phyloP scores from a whole-genome alignment of 2,329 filamentous ascomycete species.

The Sporothrix curviconia region DNA sequence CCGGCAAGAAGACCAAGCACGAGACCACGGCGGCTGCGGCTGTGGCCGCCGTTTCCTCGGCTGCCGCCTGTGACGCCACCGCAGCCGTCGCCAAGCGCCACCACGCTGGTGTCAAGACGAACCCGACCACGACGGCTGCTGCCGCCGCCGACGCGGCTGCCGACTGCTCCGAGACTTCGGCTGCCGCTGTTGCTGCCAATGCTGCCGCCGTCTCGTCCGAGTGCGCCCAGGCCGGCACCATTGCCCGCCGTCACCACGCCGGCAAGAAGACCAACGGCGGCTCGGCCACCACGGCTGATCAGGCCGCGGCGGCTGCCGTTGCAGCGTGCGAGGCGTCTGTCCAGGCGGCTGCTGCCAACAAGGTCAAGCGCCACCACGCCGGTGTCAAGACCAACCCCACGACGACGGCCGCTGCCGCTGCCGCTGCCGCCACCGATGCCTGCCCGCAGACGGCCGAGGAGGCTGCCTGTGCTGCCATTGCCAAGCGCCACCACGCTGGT shows the following conservation, averaged over 20 bases:
- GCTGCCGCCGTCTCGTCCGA: background rate
- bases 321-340: background rate
- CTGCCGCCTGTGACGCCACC: background rate
- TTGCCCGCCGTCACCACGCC: constrained; percentile 1
- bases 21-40: background rate
- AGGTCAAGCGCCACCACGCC: constrained; percentile 3
- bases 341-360: no score
- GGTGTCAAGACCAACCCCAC: background rate
- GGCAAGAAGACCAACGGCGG: constrained; percentile 4
- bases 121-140: background rate
- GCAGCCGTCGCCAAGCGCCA: constrained; percentile 1
- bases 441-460: background rate
- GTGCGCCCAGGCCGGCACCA: background rate
- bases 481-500: background rate
- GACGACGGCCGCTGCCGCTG: background rate
- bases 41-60: background rate
- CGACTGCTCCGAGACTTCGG: background rate
- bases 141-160: background rate
- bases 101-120: constrained; percentile 5
- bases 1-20: constrained; percentile 1
- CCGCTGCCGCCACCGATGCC: background rate
- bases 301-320: background rate
- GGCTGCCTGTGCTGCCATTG: background rate
- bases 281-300: background rate
- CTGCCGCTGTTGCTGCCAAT: background rate